Conservation (phyloP, 1,284 basidiomycete genomes). For the Veloboletus limbatus region DNA sequence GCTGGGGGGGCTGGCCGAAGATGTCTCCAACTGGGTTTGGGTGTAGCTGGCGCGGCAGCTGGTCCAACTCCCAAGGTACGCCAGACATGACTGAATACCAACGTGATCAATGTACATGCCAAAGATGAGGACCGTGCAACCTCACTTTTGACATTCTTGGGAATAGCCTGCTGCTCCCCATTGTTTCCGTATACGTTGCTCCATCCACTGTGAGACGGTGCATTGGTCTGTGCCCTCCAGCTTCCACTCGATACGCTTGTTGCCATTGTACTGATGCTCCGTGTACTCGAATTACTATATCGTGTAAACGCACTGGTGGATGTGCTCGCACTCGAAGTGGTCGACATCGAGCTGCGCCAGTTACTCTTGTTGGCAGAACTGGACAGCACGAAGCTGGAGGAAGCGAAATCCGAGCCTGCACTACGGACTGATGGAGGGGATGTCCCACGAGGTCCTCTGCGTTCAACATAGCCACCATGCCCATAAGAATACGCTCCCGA, state of each 20-base stretch:
- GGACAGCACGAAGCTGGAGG: conserved; percentile 20
- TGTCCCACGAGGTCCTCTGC: conserved; percentile 19
- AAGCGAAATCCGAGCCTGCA: conserved; percentile 36
- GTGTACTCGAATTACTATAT: conserved; percentile 71
- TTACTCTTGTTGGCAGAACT: conserved; percentile 43
- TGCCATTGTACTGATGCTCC: conserved; percentile 72
- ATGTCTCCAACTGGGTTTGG: conserved; percentile 58
- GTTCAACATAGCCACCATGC: conserved; percentile 17
- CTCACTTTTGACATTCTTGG: conserved; percentile 77
- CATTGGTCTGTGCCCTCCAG: conserved; percentile 52
- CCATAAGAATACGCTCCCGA: conserved; percentile 13
- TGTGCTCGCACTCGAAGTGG: conserved; percentile 63
- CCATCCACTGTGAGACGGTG: conserved; percentile 19
- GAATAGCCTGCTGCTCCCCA: conserved; percentile 40
- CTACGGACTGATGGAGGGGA: conserved; percentile 45
- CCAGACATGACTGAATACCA: conserved; percentile 60
- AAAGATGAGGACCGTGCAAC: conserved; percentile 28
- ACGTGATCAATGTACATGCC: conserved; percentile 9
- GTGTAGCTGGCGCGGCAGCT: conserved; percentile 62
- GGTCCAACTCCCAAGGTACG: conserved; percentile 67
- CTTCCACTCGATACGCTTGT: conserved; percentile 62
- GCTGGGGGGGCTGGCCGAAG: conserved; percentile 56
- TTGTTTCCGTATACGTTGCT: conserved; percentile 14
- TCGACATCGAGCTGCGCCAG: conserved; percentile 72
- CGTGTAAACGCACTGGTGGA: conserved; percentile 70